Conservation (phyloP, 345 rosid species). For the Eucalyptus victrix region DNA sequence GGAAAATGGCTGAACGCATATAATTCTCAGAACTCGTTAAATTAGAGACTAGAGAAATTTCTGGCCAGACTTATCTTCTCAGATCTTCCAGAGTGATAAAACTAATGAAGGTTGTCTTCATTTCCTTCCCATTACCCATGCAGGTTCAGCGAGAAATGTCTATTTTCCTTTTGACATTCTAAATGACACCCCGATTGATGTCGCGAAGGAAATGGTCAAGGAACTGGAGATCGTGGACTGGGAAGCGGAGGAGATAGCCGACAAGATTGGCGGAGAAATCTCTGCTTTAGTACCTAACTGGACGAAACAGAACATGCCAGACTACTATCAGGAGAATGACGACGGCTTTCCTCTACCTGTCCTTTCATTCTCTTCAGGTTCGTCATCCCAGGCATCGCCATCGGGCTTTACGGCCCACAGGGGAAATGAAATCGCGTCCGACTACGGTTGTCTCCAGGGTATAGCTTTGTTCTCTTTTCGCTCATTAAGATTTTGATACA, state of each 20-base stretch:
- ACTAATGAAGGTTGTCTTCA: neutral
- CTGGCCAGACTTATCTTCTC: neutral
- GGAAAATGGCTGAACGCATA: neutral
- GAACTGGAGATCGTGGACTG: conserved; percentile 70
- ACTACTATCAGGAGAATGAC: conserved; percentile 27
- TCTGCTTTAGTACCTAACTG: conserved; percentile 53
- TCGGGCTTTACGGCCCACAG: neutral
- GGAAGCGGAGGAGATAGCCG: conserved; percentile 65
- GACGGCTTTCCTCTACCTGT: conserved; percentile 17
- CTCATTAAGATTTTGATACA: neutral
- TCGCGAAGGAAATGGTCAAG: conserved; percentile 86
- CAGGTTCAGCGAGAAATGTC: conserved; percentile 73
- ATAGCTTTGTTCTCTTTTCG: neutral
- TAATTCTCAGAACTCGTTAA: neutral
- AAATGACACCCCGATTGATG: conserved; percentile 64
- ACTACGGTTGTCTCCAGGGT: conserved; percentile 22
- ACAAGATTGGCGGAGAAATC: conserved; percentile 69
- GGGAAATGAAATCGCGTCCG: neutral
- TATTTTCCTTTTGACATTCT: conserved; percentile 64
- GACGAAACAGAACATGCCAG: conserved; percentile 7
- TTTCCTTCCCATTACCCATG: neutral
- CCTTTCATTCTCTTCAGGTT: conserved; percentile 20
- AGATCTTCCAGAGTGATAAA: neutral
- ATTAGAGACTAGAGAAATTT: neutral
- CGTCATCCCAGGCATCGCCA: conserved; percentile 50